Base-by-base conservation (phyloP, 148 eudicot species). In the Chenopodium album region DNA sequence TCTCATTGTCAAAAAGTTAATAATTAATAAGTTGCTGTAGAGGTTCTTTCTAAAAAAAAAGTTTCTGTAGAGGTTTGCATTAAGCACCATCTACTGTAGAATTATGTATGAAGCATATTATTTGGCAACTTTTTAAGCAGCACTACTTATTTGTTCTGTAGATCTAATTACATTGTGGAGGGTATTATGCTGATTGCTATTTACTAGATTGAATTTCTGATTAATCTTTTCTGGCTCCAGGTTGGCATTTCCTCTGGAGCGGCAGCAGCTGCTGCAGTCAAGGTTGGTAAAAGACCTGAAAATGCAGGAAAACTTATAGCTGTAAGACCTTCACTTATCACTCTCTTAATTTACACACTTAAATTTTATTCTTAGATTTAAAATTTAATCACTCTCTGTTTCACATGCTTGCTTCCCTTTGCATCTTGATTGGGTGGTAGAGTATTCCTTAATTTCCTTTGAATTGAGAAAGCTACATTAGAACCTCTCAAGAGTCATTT, bases 191-290 rank as follows among this genome's bases (percentile, higher is more conserved):
- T 75, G 12, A 54, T 54, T 69, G 79, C 34, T 48, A 20, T 76
- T 19, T 3, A 9, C 11, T 52, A 69, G 31, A 13, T n/a, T 32
- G 23, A 63, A 74, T 6, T 20, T 72, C 56, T 72, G 75, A 72
- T 72, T 28, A 48, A 37, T 37, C 26, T 59, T 50, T 26, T 52
- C 63, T 74, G 20, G 74, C 65, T 50, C 73, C 87, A 95, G 98
- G 99, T 95, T 80, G 99, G 99, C 75, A 93, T 95, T 78, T 95
- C 99, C 76, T 95, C 99, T 77, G 98, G 99, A 85, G 99, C 98
- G 44, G 99, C 99, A 4, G 99, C 95, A 2, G 93, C 95, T 2
- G 99, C 98, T 79, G 98, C 98, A 80, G 86, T 93, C 62, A 76
- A 81, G 84, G 89, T 95, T 76, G 98, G 93, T 76, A 92, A 92